A percentile compares a stretch with the other conserved stretches of the same genome.
Conservation (phyloP, 768 basidiomycete genomes). For the Boletus sp. region DNA sequence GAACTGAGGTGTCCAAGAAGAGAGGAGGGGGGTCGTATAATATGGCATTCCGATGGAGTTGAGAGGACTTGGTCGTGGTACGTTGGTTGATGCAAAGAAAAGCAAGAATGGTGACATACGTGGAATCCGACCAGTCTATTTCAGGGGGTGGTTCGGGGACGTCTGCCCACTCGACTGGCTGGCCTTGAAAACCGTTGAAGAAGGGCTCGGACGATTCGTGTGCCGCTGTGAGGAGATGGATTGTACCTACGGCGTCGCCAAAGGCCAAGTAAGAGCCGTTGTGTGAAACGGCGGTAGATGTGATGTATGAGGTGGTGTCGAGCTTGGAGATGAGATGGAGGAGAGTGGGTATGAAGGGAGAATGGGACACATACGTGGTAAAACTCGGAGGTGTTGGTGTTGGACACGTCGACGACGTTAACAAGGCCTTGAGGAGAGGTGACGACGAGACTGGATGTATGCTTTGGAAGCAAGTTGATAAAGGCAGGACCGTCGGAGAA, state of each 20-base stretch:
- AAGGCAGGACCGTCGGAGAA: conserved; percentile 88
- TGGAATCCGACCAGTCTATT: conserved; percentile 78
- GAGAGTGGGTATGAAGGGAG: neutral
- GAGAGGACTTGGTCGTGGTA: conserved; percentile 56
- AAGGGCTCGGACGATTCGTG: conserved; percentile 56
- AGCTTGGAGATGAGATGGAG: conserved; percentile 41
- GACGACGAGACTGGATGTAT: conserved; percentile 69
- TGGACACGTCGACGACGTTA: conserved; percentile 78
- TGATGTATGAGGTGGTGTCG: conserved; percentile 72
- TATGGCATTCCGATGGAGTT: conserved; percentile 87
- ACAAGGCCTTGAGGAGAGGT: conserved; percentile 80
- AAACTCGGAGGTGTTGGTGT: conserved; percentile 67
- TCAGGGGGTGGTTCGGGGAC: conserved; percentile 60
- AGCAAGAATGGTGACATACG: conserved; percentile 46
- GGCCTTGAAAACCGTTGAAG: conserved; percentile 88
- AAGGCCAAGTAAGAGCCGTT: conserved; percentile 91
- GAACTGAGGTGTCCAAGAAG: conserved; percentile 58
- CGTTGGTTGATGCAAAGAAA: neutral
- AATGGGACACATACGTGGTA: conserved; percentile 57
- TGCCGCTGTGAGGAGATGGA: conserved; percentile 79
- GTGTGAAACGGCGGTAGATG: conserved; percentile 76
- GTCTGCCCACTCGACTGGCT: conserved; percentile 84
- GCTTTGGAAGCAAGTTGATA: conserved; percentile 73
- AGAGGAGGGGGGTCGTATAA: conserved; percentile 73
- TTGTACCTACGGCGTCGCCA: conserved; percentile 79